These are phyloP conservation scores for Nicotiana attenuata DNA, from an alignment of 257 asterid genomes.

Conservation along the genomic window DNA sequence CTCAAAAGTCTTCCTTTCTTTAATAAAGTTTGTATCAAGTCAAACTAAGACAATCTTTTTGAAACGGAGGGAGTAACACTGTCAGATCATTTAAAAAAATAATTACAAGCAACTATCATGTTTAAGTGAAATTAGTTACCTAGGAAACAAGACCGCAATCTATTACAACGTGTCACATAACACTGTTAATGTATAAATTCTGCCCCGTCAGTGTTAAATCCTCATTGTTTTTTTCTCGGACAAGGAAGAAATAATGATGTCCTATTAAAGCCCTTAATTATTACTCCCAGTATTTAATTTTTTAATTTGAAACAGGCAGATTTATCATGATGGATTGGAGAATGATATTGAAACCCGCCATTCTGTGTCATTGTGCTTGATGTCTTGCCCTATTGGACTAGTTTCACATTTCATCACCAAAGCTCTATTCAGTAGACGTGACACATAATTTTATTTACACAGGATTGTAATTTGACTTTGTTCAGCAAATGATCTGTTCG, in stretches of 20 bases:
- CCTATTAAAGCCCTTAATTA: neutral
- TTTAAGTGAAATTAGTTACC: no score
- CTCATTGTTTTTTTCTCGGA: no score
- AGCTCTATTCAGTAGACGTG: constrained; percentile 29
- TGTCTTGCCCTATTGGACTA: constrained; percentile 78
- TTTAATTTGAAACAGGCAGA: constrained; percentile 45
- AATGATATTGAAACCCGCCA: constrained; percentile 67
- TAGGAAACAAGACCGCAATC: no score
- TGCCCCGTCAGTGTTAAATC: no score
- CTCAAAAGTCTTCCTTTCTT: no score
- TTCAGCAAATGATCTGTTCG: neutral
- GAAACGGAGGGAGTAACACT: no score
- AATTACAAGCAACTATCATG: no score
- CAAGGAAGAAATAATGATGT: no score
- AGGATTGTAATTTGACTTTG: neutral
- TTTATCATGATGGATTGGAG: constrained; percentile 67
- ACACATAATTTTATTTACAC: constrained; percentile 16
- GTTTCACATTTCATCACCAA: constrained; percentile 66
- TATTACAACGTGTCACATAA: neutral
- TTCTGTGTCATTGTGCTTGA: constrained; percentile 71
- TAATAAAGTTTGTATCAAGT: no score
- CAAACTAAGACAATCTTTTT: no score
- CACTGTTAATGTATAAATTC: no score
- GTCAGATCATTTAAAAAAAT: no score
- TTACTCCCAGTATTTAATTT: neutral